Evolutionary conservation across 306 rosid species (phyloP), one percentile per base, ranked within the genome.

Genomic region (Malus sylvestris): DNA sequence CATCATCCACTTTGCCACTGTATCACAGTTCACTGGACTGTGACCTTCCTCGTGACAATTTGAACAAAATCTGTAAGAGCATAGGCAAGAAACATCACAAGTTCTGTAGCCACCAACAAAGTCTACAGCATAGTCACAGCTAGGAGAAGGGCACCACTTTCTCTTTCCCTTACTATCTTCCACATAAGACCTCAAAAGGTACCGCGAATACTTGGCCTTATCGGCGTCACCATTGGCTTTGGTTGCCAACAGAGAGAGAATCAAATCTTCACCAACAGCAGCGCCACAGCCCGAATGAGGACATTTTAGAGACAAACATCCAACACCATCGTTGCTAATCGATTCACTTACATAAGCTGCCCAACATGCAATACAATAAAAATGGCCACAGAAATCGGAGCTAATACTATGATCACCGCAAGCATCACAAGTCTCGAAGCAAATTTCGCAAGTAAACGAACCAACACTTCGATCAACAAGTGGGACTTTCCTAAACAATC

Each of bases 121-220:
- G 77, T 81, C 80, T 33, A 88, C 90, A 11, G 92, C 97, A 73
- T 76, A 75, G 23, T 92, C 90, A 65, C 97, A 92, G 58, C 91
- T 93, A 1, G 96, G 96, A 51, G 97, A 96, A 76, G 97, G 97
- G 76, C 97, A 92, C 97, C 96, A 92, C 85, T 87, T 92, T 78
- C 89, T 92, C 96, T 92, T 70, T 88, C 89, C 86, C 86, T 75
- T 87, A 70, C 69, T 80, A 14, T 92, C 96, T 82, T 92, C 97
- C 40, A 90, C 81, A 57, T 86, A 90, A 61, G 93, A 92, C 71
- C 97, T 77, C 44, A 84, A 83, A 82, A 92, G 93, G 74, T 90
- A 90, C 40, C 89, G 89, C 16, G 79, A 77, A 82, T 88, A 92
- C 81, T 90, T 90, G 69, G 77, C 81, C 80, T 73, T 88, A 44